Base-by-base conservation (phyloP, 352 stramenopile species). In the Globisporangium sylvaticum region DNA sequence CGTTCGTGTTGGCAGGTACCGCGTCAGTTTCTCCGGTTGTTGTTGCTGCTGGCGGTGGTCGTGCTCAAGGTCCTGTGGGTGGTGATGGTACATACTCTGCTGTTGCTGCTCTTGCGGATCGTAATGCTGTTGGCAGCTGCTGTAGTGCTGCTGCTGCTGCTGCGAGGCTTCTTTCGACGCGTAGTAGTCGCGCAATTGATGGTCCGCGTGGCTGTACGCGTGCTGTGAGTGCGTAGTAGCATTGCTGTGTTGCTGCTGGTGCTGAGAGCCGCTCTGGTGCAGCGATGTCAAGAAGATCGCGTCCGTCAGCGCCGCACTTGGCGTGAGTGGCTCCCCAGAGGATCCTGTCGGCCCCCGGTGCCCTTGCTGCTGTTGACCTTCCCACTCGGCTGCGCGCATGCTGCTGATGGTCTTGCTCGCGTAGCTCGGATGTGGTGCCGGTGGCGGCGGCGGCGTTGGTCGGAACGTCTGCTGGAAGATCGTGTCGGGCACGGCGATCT, bases 221-320 rank as follows among this genome's bases (percentile, higher is more conserved):
- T 57, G 44, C 8, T 56, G 58, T 24, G 12, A 44, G 15, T 44
- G 42, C 42, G 18, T 9, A 6, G 42, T 22, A 24, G 42, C n/a
- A 50, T 50, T 24, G 42, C 42, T 50, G 27, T 44, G 46, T 5
- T 64, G 39, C 57, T 63, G 58, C 12, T 58, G 53, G 1, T 44
- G 29, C 18, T 64, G 50, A 25, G 48, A n/a, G 6, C 52, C 52
- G 14, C 29, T 63, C 18, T 70, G 65, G 53, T 86, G 77, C 29
- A 85, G 81, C 0, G 79, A 85, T 20, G 77, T 84, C n/a, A 86
- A 65, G 44, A 85, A 57, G 65, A 84, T 80, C 6, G 71, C 78
- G 60, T 84, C 80, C 0, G 70, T 81, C 24, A 81, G 65, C 24
- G 62, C 67, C 7, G 62, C 37, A 44, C 37, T 56, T 8, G 71